These are phyloP conservation scores for Cinchona pubescens DNA, from an alignment of 257 asterid species.

Conservation along the genomic window DNA sequence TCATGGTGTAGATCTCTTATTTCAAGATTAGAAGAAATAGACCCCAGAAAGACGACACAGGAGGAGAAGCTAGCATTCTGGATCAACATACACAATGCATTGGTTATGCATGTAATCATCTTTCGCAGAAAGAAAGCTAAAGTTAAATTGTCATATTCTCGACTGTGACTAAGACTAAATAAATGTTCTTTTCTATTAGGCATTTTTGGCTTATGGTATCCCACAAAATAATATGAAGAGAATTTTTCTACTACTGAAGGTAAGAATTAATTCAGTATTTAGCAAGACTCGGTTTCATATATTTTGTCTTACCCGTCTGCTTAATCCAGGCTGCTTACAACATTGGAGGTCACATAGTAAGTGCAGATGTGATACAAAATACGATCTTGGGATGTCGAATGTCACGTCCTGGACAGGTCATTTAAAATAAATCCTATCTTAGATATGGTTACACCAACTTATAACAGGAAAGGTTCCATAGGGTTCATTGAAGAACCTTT, in stretches of 20 bases:
- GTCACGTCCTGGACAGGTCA: slow-evolving; percentile 93
- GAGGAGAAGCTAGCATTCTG: slow-evolving; percentile 97
- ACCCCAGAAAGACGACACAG: slow-evolving; percentile 69
- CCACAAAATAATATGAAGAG: slow-evolving; percentile 87
- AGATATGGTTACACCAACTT: neutral
- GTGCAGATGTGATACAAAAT: slow-evolving; percentile 85
- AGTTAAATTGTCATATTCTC: neutral
- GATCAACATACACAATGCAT: slow-evolving; percentile 91
- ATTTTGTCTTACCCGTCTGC: slow-evolving; percentile 27
- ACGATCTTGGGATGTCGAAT: slow-evolving; percentile 81
- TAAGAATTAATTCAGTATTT: slow-evolving; percentile 20
- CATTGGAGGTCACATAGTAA: slow-evolving; percentile 83
- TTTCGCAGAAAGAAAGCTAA: neutral
- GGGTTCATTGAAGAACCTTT: neutral
- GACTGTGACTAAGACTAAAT: slow-evolving; percentile 1
- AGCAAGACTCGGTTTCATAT: neutral
- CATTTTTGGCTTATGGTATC: slow-evolving; percentile 87
- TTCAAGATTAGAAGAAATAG: slow-evolving; percentile 73
- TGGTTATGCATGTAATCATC: slow-evolving; percentile 91
- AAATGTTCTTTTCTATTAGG: slow-evolving; percentile 40
- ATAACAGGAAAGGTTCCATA: neutral
- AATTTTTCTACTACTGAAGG: slow-evolving; percentile 85
- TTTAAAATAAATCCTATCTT: slow-evolving; percentile 25
- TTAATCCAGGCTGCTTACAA: slow-evolving; percentile 84
- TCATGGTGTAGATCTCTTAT: slow-evolving; percentile 65